Evolutionary conservation across 140 eudicot genomes (phyloP), one percentile per base, ranked within the genome.

Genomic region (Oenanthe javanica): DNA sequence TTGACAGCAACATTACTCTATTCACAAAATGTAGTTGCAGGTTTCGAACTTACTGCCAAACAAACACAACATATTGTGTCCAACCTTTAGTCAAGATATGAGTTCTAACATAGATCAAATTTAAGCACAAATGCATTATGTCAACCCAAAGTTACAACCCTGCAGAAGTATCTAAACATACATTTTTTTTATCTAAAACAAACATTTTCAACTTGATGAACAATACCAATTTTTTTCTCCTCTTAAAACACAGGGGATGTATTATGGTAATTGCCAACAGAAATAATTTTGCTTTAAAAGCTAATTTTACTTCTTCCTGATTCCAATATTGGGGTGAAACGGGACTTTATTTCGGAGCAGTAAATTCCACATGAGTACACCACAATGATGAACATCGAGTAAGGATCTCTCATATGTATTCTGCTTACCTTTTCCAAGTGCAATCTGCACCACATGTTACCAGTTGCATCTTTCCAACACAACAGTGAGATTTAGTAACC

Each of bases 401-500:
- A 63, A 0, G 10, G 46, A 38, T 69, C 19, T 69, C 74, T 69
- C 47, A 6, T 13, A 27, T 36, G 45, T 31, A 31, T 12, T 63
- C n/a, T 5, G 21, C 31, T 45, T 78, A 42, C 74, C 59, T 59
- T 59, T 55, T 2, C 1, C 0, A 9, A 31, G 66, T 31, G 46
- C n/a, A 38, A 19, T 48, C 51, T 21, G 54, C 73, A 78, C 48
- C 54, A 23, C 25, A 15, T 13, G 14, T 48, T 47, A 45, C 77
- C 12, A 73, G 1, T 18, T 36, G 74, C 21, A 46, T n/a, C 54
- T 21, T 45, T 72, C 77, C 51, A 11, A 21, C 31, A 47, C 43
- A 74, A 27, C 36, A 77, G 46, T 59, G 11, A 52, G 23, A 21
- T 63, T 91, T 85, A 93, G 90, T 91, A 93, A 74, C 98, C 98